A percentile compares a stretch with the other conserved stretches of the same genome.
Conservation (phyloP, 345 rosid genomes). For the Citrus inodora region DNA sequence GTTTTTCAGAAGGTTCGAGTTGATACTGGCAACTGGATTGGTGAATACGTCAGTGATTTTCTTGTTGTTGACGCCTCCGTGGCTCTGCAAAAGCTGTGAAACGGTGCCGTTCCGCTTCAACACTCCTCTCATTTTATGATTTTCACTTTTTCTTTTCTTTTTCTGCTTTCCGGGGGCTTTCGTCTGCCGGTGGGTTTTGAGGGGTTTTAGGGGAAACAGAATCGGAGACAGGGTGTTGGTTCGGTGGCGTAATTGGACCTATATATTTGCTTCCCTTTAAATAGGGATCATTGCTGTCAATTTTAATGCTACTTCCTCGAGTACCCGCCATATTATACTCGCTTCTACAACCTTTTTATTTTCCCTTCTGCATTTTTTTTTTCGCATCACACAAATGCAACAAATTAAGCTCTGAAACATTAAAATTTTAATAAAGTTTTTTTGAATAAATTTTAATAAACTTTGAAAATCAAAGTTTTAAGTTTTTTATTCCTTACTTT, state of each 20-base stretch:
- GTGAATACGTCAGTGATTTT: slow-evolving; percentile 9
- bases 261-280: accelerated
- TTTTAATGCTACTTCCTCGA: not conserved
- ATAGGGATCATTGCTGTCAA: not conserved
- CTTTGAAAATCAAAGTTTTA: too few species aligned
- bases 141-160: not conserved
- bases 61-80: not conserved
- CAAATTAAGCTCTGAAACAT: not conserved
- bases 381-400: not conserved
- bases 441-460: too few species aligned
- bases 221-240: not conserved
- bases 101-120: slow-evolving; percentile 30
- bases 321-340: not conserved
- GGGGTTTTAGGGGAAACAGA: not conserved
- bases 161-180: not conserved
- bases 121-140: slow-evolving; percentile 34
- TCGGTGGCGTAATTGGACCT: not conserved
- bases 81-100: slow-evolving; percentile 26
- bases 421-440: too few species aligned
- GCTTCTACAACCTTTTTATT: not conserved
- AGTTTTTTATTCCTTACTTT: too few species aligned
- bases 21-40: slow-evolving; percentile 25
- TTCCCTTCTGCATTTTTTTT: not conserved
- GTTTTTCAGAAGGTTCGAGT: slow-evolving; percentile 14
- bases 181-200: not conserved